These are phyloP conservation scores for Entomortierella chlamydospora DNA, from an alignment of 192 early-diverging fungal species.

Conservation along the genomic window DNA sequence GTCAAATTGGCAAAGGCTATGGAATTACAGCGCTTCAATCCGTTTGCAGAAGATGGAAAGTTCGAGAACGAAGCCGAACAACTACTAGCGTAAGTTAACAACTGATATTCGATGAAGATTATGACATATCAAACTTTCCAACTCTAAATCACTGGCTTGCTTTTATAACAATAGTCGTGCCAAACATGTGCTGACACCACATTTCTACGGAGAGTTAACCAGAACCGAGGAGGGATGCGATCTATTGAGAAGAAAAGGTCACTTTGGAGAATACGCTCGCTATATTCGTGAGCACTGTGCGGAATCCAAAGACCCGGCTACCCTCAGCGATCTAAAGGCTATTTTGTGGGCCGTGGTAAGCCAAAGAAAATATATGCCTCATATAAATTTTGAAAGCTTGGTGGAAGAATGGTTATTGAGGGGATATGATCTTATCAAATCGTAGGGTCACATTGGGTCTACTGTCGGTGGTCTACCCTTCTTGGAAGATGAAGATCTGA, in stretches of 20 bases:
- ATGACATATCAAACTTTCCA: no score
- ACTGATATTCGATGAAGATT: no score
- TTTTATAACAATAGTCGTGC: conserved; percentile 23
- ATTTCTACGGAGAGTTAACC: conserved; percentile 86
- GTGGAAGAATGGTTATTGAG: not conserved
- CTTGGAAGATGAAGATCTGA: conserved; percentile 75
- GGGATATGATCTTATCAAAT: not conserved
- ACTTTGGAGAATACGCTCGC: conserved; percentile 73
- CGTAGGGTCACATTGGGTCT: conserved; percentile 81
- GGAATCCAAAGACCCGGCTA: conserved; percentile 50
- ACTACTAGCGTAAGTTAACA: conserved; percentile 41
- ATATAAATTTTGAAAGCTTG: no score
- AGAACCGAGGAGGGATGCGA: conserved; percentile 80
- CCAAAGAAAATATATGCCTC: not conserved
- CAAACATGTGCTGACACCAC: conserved; percentile 60
- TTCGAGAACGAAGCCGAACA: conserved; percentile 39
- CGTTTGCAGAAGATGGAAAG: conserved; percentile 48
- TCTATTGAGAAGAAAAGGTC: conserved; percentile 70
- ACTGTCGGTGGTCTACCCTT: conserved; percentile 74
- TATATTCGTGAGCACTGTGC: conserved; percentile 64
- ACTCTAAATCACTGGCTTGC: no score
- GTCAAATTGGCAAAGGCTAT: conserved; percentile 48
- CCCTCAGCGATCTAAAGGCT: conserved; percentile 72
- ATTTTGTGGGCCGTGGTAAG: conserved; percentile 83
- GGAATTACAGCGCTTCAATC: conserved; percentile 49